Conservation (phyloP, 1,139 yeast genomes). For the Yamadazyma songkhlaensis region DNA sequence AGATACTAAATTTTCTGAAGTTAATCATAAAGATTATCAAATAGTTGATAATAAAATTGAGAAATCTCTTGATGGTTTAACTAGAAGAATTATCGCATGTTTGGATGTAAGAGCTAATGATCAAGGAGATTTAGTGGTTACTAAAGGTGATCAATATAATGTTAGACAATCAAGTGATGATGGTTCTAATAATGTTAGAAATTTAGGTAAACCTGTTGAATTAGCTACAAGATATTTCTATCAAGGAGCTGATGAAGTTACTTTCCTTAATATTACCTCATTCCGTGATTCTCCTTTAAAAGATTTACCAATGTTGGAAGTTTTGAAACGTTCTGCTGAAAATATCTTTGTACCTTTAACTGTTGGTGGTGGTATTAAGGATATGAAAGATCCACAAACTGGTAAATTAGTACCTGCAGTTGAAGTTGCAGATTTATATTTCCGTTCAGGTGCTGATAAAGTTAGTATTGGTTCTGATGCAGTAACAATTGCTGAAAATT, state of each 20-base stretch:
- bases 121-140: slow-evolving; percentile 89
- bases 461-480: slow-evolving; percentile 98
- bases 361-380: slow-evolving; percentile 97
- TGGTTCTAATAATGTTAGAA: slow-evolving; percentile 60
- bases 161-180: slow-evolving; percentile 68
- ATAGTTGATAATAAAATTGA: slow-evolving; percentile 28
- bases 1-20: slow-evolving; percentile 35
- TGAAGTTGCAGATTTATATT: slow-evolving; percentile 86
- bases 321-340: slow-evolving; percentile 76
- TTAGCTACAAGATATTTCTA: slow-evolving; percentile 83
- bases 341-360: slow-evolving; percentile 94
- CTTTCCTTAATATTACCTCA: slow-evolving; percentile 90
- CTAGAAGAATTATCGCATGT: slow-evolving; percentile 92
- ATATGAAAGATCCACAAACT: slow-evolving; percentile 73
- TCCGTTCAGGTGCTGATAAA: slow-evolving; percentile 95
- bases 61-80: slow-evolving; percentile 63
- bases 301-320: slow-evolving; percentile 94
- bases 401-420: slow-evolving; percentile 77
- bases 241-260: slow-evolving; percentile 97
- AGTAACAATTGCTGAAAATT: slow-evolving; percentile 82
- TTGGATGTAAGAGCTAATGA: slow-evolving; percentile 95
- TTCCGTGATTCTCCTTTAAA: slow-evolving; percentile 88
- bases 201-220: slow-evolving; percentile 93
- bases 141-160: slow-evolving; percentile 97
- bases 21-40: slow-evolving; percentile 19